Percentiles rank a stretch among this genome's conserved stretches.
Conservation (phyloP, 352 stramenopile genomes). For the Globisporangium paddicum region DNA sequence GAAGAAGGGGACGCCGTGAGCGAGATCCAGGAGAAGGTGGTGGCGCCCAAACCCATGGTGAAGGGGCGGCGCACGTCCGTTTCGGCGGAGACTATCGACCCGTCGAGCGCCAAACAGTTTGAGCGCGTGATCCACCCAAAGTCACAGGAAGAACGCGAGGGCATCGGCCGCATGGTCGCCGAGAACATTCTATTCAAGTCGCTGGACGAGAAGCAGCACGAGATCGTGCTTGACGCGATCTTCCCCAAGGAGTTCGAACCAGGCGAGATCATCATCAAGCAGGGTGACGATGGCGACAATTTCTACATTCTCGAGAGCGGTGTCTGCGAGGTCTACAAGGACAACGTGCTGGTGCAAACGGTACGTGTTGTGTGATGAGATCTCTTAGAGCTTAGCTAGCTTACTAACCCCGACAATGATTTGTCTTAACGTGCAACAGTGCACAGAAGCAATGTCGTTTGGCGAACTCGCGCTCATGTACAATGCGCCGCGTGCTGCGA, state of each 20-base stretch:
- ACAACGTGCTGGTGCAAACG: conserved; percentile 80
- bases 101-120: conserved; percentile 74
- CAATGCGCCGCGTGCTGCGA: conserved; percentile 94
- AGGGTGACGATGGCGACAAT: conserved; percentile 90
- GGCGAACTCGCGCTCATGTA: conserved; percentile 98
- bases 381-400: background rate
- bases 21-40: conserved; percentile 68
- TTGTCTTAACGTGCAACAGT: conserved; percentile 18
- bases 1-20: conserved; percentile 73
- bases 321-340: conserved; percentile 88
- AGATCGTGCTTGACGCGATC: conserved; percentile 86
- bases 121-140: conserved; percentile 83
- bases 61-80: conserved; percentile 88
- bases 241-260: conserved; percentile 82
- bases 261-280: conserved; percentile 81
- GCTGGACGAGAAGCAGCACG: conserved; percentile 82
- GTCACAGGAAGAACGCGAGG: conserved; percentile 67
- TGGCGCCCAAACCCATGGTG: conserved; percentile 55
- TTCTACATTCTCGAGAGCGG: conserved; percentile 96
- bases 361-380: conserved; percentile 21
- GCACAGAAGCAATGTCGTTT: conserved; percentile 91
- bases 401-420: background rate
- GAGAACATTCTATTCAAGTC: conserved; percentile 91
- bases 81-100: conserved; percentile 84
- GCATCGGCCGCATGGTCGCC: conserved; percentile 76